Evolutionary conservation across 2,329 filamentous ascomycete species (phyloP), one percentile per base, ranked within the genome.

Genomic region (Stemphylium lycopersici): DNA sequence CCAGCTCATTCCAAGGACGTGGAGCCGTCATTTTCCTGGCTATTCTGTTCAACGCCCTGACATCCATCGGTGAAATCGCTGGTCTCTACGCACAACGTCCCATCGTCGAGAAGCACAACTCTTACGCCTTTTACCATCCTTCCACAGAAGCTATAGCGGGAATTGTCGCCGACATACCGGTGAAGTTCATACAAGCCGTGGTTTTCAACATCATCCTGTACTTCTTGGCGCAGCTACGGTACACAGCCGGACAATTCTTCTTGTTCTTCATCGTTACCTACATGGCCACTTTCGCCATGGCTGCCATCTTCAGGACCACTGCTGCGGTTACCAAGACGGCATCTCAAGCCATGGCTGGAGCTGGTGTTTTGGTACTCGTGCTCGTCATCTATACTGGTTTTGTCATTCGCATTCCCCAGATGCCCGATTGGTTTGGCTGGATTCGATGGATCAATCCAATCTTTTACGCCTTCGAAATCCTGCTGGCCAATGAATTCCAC

Each of bases 81-180:
- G 61, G 56, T 39, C 56, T 96, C 2, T 96, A 93, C 68, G 84
- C 89, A 1, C 91, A 96, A 82, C 87, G 93, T 18, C 89, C 90
- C 0, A 95, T 96, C 64, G 90, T 97, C 55, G 91, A 96, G 68
- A 96, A 96, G 71, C 93, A 96, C 66, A 78, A 82, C 48, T 86
- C 88, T 22, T 96, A 96, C 71, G 91, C 91, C 12, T 83, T 96
- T 33, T 96, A 96, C 65, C 92, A 96, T 68, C 91, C 93, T 0
- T 90, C 88, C 7, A 88, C 91, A 4, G 92, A 97, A 80, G 90
- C 91, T 12, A 81, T 91, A 56, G 86, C 90, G 0, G 93, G 90
- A 2, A 93, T 96, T 84, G 76, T 96, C 13, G 87, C 85, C 60
- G 93, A 96, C 64, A 77, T 96, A 74, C 92, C 92, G 0, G 90